These are phyloP conservation scores for Candida morakotiae DNA, from an alignment of 805 yeast genomes.

Conservation along the genomic window DNA sequence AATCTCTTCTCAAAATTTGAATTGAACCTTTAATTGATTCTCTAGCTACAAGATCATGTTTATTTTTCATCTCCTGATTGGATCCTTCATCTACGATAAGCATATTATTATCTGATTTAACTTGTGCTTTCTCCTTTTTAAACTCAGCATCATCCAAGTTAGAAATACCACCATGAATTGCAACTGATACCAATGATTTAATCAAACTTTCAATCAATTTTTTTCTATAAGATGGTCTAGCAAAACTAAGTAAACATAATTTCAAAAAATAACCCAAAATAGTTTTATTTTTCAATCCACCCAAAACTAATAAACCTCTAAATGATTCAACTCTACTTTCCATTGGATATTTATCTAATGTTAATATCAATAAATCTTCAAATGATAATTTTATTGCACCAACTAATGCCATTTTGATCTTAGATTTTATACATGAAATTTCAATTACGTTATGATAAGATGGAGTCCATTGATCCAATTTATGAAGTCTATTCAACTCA, in stretches of 20 bases:
- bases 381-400: conserved; percentile 52
- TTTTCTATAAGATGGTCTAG: conserved; percentile 46
- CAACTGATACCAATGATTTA: conserved; percentile 59
- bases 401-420: conserved; percentile 51
- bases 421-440: conserved; percentile 52
- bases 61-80: conserved; percentile 38
- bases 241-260: conserved; percentile 49
- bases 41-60: conserved; percentile 66
- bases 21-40: conserved; percentile 62
- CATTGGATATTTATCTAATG: conserved; percentile 41
- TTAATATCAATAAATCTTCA: conserved; percentile 52
- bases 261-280: conserved; percentile 62
- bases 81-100: conserved; percentile 57
- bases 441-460: conserved; percentile 59
- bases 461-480: conserved; percentile 85
- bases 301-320: conserved; percentile 63
- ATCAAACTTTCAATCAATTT: conserved; percentile 46
- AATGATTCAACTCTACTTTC: conserved; percentile 67
- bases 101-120: conserved; percentile 29
- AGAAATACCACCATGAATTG: conserved; percentile 57
- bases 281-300: conserved; percentile 67
- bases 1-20: conserved; percentile 58
- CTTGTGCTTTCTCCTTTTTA: conserved; percentile 26
- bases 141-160: conserved; percentile 66
- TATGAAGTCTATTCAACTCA: conserved; percentile 70